Conservation (phyloP, 1,139 yeast species). For the Sugiyamaella pinicola region DNA sequence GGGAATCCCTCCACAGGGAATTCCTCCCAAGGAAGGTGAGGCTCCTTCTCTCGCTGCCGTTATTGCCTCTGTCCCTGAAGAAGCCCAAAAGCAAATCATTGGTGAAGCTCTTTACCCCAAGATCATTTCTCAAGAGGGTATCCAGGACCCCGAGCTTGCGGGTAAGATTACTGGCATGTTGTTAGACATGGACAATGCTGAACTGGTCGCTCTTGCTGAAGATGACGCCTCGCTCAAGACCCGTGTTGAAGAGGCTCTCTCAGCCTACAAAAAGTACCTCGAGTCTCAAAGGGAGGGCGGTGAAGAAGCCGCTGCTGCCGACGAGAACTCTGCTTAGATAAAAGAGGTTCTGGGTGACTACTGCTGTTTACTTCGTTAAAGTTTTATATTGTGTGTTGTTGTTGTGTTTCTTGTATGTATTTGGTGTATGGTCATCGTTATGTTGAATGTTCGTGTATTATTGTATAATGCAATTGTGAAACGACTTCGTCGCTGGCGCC, state of each 20-base stretch:
- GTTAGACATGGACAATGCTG: constrained; percentile 91
- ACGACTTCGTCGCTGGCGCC: not conserved
- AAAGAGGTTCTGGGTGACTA: not conserved
- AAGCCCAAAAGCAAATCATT: constrained; percentile 93
- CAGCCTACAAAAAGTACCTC: constrained; percentile 56
- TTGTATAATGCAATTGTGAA: constrained; percentile 15
- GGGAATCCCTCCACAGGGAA: constrained; percentile 18
- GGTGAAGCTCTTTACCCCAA: constrained; percentile 98
- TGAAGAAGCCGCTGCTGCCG: constrained; percentile 13
- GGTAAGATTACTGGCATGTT: constrained; percentile 99
- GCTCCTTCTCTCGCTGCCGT: constrained; percentile 40
- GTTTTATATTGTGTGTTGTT: constrained; percentile 7
- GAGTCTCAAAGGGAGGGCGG: constrained; percentile 36
- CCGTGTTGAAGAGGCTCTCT: constrained; percentile 92
- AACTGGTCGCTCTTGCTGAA: constrained; percentile 85
- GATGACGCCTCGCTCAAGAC: constrained; percentile 81
- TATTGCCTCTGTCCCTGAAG: constrained; percentile 52
- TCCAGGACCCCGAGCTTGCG: constrained; percentile 89
- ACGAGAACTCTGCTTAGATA: constrained; percentile 16
- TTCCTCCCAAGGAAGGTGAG: constrained; percentile 27
- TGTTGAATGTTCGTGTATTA: constrained; percentile 17
- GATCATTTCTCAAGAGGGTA: constrained; percentile 85
- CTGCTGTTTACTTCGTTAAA: not conserved
- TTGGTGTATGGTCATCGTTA: constrained; percentile 17
- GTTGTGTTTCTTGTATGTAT: constrained; percentile 13